Conservation (phyloP, 768 basidiomycete genomes). For the Boletus subcaerulescens region DNA sequence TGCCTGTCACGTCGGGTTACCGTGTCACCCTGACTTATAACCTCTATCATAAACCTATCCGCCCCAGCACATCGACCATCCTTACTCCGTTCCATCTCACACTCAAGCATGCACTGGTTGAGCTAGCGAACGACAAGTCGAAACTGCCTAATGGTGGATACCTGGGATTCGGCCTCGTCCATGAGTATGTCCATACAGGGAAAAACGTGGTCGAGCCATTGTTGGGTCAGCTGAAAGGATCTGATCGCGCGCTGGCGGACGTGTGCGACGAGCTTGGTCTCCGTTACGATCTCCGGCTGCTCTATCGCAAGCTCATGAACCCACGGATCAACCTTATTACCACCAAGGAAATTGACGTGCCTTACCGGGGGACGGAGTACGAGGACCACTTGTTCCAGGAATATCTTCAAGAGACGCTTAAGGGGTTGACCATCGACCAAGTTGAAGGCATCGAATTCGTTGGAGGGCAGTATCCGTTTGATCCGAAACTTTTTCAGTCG, state of each 20-base stretch:
- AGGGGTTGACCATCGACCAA: background rate
- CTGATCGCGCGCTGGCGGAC: slow-evolving; percentile 6
- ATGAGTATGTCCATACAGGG: slow-evolving; percentile 6
- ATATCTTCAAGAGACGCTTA: background rate
- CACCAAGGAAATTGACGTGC: background rate
- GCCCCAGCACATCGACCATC: background rate
- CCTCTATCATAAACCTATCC: background rate
- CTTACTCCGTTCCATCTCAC: background rate
- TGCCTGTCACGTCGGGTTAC: slow-evolving; percentile 35
- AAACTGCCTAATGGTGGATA: slow-evolving; percentile 6
- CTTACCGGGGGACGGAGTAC: background rate
- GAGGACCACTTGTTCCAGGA: rapidly evolving
- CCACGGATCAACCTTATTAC: background rate
- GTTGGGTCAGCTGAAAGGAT: slow-evolving; percentile 13
- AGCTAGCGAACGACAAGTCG: background rate
- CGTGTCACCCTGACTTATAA: background rate
- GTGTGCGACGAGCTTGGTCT: slow-evolving; percentile 6
- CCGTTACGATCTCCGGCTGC: background rate
- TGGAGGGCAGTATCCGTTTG: background rate
- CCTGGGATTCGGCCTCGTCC: slow-evolving; percentile 9
- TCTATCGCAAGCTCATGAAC: background rate
- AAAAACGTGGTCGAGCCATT: background rate
- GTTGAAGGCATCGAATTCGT: slow-evolving; percentile 2
- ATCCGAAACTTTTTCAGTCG: background rate
- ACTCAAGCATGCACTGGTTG: background rate